A percentile compares a stretch with the other conserved stretches of the same genome.
phyloP scores from a whole-genome alignment of 192 early-diverging fungal species.

The Mortierella antarctica region DNA sequence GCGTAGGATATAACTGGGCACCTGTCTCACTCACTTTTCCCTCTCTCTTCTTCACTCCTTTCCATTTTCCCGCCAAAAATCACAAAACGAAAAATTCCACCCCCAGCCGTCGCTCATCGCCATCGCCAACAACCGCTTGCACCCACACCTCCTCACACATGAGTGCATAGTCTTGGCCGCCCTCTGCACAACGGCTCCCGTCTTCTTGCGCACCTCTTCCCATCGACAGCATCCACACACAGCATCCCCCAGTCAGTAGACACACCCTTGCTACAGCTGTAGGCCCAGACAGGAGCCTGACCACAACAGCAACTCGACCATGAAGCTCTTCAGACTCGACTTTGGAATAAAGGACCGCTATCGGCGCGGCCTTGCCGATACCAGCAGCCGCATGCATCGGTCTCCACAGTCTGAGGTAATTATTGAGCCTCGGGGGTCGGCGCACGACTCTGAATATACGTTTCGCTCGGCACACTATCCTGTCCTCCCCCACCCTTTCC shows the following conservation, averaged over 20 bases:
- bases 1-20: no score
- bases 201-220: not conserved
- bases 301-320: not conserved
- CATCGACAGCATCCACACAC: not conserved
- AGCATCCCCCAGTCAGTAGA: not conserved
- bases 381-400: conserved; percentile 5
- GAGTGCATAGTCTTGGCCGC: not conserved
- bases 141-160: no score
- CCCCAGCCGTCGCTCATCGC: no score
- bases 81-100: no score
- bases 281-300: not conserved
- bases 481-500: not conserved
- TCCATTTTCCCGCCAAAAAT: no score
- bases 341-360: conserved; percentile 48
- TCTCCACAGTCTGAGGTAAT: conserved; percentile 43
- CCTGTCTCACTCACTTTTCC: no score
- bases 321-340: conserved; percentile 48
- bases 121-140: no score
- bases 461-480: not conserved
- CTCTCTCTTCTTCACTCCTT: no score
- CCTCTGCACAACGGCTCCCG: not conserved
- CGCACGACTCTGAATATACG: no score
- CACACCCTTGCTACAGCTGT: not conserved
- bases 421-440: not conserved
- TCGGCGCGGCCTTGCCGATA: conserved; percentile 39